Evolutionary conservation across 2,329 filamentous ascomycete genomes (phyloP).

Genomic region (Botrytis squamosa): DNA sequence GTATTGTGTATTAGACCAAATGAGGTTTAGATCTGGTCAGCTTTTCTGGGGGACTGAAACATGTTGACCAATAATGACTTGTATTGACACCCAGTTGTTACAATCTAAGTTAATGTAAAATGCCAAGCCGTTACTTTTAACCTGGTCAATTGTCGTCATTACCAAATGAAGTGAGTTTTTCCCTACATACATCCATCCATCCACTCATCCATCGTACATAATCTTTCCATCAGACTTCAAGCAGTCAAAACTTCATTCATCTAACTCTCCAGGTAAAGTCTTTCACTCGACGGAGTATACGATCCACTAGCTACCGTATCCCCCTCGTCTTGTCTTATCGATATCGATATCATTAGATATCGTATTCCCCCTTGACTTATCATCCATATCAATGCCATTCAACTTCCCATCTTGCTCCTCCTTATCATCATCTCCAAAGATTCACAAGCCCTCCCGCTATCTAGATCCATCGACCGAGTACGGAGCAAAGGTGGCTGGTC

Average conservation of each 20-base stretch:
- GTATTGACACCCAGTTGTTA: background rate
- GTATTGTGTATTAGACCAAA: background rate
- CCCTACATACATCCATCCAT: background rate
- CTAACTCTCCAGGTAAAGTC: background rate
- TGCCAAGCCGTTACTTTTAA: background rate
- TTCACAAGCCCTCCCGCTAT: background rate
- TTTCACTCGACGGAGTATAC: background rate
- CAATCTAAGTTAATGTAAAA: background rate
- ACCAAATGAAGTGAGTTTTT: constrained; percentile 14
- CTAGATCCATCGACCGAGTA: background rate
- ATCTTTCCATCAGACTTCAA: background rate
- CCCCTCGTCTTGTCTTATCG: background rate
- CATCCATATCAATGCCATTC: background rate
- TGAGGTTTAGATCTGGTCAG: background rate
- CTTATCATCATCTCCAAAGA: background rate
- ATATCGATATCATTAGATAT: background rate
- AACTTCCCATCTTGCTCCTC: background rate
- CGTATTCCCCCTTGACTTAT: background rate
- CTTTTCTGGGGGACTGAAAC: constrained; percentile 11
- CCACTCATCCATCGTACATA: background rate
- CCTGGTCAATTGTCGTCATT: constrained; percentile 10
- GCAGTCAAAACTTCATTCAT: background rate
- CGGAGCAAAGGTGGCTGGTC: background rate
- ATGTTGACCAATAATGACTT: constrained; percentile 9
- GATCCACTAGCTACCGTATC: background rate